Evolutionary conservation across 108 stramenopile species (phyloP).

Genomic region (Fragilaria crotonensis): DNA sequence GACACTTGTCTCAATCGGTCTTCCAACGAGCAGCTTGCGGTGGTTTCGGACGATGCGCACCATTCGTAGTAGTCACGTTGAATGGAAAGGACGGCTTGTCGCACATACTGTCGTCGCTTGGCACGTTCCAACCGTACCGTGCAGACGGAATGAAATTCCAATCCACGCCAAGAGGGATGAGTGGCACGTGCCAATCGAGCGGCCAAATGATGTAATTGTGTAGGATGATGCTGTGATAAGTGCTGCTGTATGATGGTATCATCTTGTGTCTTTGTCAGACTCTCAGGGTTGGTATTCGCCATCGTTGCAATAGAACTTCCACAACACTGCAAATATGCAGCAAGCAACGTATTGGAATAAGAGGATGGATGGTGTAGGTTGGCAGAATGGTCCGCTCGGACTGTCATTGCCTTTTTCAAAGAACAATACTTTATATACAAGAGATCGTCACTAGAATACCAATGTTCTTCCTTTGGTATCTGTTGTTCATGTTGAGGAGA

Average conservation of each 20-base stretch:
- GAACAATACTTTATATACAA: no score
- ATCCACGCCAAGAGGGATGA: background rate
- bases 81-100: background rate
- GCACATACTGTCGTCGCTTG: background rate
- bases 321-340: background rate
- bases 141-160: background rate
- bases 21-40: background rate
- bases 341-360: background rate
- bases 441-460: no score
- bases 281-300: no score
- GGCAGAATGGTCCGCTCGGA: no score
- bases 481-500: no score
- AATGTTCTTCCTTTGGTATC: no score
- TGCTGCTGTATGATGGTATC: background rate
- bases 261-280: no score
- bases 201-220: background rate
- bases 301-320: background rate
- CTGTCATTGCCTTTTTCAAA: no score
- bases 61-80: background rate
- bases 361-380: no score
- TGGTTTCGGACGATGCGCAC: background rate
- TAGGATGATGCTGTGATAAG: background rate
- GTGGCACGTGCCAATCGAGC: background rate
- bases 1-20: background rate
- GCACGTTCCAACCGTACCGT: background rate